These are phyloP conservation scores for Mucor saturninus DNA, from an alignment of 371 early-diverging fungal genomes.

Conservation along the genomic window DNA sequence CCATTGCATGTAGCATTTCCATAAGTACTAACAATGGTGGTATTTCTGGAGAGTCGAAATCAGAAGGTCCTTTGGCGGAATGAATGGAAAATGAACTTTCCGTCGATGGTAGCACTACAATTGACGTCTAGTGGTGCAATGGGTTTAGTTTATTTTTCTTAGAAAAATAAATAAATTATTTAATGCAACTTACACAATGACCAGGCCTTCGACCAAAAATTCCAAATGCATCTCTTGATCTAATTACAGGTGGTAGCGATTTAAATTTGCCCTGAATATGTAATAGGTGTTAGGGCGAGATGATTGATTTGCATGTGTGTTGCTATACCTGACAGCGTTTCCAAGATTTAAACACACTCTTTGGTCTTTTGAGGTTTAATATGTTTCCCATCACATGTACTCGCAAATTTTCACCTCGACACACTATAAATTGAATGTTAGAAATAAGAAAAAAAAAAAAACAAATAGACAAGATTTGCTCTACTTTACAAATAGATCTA, in stretches of 20 bases:
- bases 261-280: conserved; percentile 8
- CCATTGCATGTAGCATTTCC: conserved; percentile 55
- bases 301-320: not conserved
- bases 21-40: conserved; percentile 54
- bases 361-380: conserved; percentile 48
- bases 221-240: conserved; percentile 52
- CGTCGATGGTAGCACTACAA: conserved; percentile 55
- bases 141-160: not conserved
- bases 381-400: conserved; percentile 62
- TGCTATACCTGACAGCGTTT: conserved; percentile 13
- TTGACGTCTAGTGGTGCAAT: conserved; percentile 27
- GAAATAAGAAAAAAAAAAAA: not conserved
- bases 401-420: conserved; percentile 49
- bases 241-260: conserved; percentile 19
- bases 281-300: not conserved
- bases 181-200: conserved; percentile 28
- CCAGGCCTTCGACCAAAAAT: conserved; percentile 48
- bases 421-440: conserved; percentile 31
- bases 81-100: conserved; percentile 60
- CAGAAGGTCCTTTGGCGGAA: conserved; percentile 42
- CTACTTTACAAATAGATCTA: conserved; percentile 47
- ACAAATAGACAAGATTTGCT: not conserved
- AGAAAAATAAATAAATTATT: not conserved
- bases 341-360: conserved; percentile 38
- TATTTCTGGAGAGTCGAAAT: conserved; percentile 55